Percentiles rank a stretch among this genome's conserved stretches.
Evolutionary conservation across 2,329 filamentous ascomycete species (phyloP).

Genomic region (Alternaria novae-zelandiae): DNA sequence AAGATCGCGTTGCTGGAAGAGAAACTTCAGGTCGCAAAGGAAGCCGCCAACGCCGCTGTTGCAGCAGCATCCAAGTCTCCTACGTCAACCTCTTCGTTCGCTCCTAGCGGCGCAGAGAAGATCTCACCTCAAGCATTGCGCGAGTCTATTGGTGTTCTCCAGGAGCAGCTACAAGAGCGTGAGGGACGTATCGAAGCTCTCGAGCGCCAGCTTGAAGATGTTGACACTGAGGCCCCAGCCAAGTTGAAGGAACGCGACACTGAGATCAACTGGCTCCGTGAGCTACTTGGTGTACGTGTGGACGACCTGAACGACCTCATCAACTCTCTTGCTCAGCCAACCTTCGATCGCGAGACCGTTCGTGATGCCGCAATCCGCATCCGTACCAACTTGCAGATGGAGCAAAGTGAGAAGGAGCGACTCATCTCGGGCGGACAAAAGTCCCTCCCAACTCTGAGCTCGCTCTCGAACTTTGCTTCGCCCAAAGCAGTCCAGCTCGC

Average conservation of each 20-base stretch:
- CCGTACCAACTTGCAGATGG: slow-evolving; percentile 95
- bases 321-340: slow-evolving; percentile 73
- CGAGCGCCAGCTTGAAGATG: slow-evolving; percentile 70
- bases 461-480: slow-evolving; percentile 76
- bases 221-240: slow-evolving; percentile 76
- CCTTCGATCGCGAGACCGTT: slow-evolving; percentile 78
- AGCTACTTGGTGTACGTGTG: slow-evolving; percentile 87
- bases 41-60: slow-evolving; percentile 83
- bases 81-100: slow-evolving; percentile 44
- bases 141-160: slow-evolving; percentile 93
- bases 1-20: slow-evolving; percentile 85
- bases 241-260: slow-evolving; percentile 92
- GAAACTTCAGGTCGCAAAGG: slow-evolving; percentile 86
- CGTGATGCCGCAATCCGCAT: slow-evolving; percentile 92
- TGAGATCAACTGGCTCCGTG: slow-evolving; percentile 93
- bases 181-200: slow-evolving; percentile 89
- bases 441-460: slow-evolving; percentile 76
- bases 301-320: slow-evolving; percentile 95
- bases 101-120: slow-evolving; percentile 70
- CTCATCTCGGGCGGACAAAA: slow-evolving; percentile 69
- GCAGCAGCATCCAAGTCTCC: slow-evolving; percentile 66
- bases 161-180: slow-evolving; percentile 94
- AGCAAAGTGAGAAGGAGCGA: slow-evolving; percentile 91
- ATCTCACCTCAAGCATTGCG: slow-evolving; percentile 93
- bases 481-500: slow-evolving; percentile 87